Conservation (phyloP, 176 grass and related monocot species). For the Oryza meridionalis region DNA sequence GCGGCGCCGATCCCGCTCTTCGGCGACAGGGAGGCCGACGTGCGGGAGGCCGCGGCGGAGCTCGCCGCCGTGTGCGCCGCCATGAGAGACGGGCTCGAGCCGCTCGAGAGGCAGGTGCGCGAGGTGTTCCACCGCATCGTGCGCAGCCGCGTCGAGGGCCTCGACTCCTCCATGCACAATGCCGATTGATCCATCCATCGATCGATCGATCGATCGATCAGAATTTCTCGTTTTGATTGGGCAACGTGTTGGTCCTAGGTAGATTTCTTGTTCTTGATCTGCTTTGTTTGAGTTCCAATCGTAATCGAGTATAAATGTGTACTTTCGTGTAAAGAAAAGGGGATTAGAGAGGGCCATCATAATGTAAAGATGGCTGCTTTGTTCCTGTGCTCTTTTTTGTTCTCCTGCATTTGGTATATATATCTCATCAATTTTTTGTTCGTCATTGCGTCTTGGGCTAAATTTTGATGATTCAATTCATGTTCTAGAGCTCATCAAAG, state of each 20-base stretch:
- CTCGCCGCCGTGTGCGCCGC: conserved; percentile 58
- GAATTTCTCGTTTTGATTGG: conserved; percentile 17
- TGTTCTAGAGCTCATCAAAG: not conserved
- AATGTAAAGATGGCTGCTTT: conserved; percentile 51
- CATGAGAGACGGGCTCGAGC: conserved; percentile 80
- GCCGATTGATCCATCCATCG: conserved; percentile 58
- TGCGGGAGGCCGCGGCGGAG: conserved; percentile 63
- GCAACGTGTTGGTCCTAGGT: conserved; percentile 49
- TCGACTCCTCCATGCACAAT: conserved; percentile 75
- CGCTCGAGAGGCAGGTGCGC: conserved; percentile 76
- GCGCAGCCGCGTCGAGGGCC: conserved; percentile 84
- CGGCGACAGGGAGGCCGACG: conserved; percentile 66
- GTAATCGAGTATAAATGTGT: conserved; percentile 43
- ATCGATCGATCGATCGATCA: not conserved
- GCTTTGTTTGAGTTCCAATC: conserved; percentile 25
- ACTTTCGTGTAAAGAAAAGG: conserved; percentile 57
- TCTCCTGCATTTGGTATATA: conserved; percentile 55
- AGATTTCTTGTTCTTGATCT: conserved; percentile 50
- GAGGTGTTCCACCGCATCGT: conserved; percentile 96
- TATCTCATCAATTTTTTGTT: conserved; percentile 41
- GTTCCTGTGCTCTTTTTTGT: conserved; percentile 47
- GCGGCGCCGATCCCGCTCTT: conserved; percentile 54
- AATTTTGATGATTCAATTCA: conserved; percentile 22
- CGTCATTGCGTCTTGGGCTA: not conserved
- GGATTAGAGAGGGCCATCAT: conserved; percentile 51